phyloP scores from a whole-genome alignment of 176 grass and related monocot genomes.

The Musa schizocarpa region DNA sequence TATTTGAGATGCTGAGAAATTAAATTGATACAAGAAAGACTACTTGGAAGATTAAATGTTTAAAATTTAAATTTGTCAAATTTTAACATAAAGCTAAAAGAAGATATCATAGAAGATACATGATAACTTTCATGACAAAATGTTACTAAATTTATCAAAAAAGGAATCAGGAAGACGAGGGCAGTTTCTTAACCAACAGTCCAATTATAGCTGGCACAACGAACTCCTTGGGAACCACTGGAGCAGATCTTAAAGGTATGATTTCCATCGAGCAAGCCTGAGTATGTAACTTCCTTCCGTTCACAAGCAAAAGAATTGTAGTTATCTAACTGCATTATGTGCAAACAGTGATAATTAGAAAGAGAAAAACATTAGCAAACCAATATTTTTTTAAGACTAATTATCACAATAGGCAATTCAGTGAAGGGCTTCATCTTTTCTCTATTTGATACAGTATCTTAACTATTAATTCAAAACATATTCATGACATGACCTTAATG shows the following conservation, averaged over 20 bases:
- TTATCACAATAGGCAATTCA: not conserved
- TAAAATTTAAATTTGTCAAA: no score
- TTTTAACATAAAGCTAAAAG: no score
- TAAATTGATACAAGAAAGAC: no score
- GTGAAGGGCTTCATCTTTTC: no score
- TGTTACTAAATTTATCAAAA: not conserved
- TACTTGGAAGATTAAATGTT: no score
- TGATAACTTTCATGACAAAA: not conserved
- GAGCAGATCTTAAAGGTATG: conserved; percentile 53
- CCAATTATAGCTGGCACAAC: conserved; percentile 68
- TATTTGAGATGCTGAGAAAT: no score
- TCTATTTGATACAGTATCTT: no score
- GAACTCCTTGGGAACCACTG: conserved; percentile 10
- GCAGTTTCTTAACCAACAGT: conserved; percentile 62
- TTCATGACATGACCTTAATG: no score
- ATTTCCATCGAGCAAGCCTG: conserved; percentile 51
- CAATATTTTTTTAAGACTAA: not conserved
- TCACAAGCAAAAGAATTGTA: conserved; percentile 27
- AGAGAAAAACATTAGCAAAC: not conserved
- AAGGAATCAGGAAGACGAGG: not conserved
- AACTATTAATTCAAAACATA: no score
- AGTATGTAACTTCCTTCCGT: conserved; percentile 34
- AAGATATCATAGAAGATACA: not conserved
- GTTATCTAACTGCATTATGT: conserved; percentile 57
- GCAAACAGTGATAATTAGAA: conserved; percentile 8